Evolutionary conservation across 257 asterid species (phyloP), one percentile per base, ranked within the genome.

Genomic region (Solanum megistacrolobum): DNA sequence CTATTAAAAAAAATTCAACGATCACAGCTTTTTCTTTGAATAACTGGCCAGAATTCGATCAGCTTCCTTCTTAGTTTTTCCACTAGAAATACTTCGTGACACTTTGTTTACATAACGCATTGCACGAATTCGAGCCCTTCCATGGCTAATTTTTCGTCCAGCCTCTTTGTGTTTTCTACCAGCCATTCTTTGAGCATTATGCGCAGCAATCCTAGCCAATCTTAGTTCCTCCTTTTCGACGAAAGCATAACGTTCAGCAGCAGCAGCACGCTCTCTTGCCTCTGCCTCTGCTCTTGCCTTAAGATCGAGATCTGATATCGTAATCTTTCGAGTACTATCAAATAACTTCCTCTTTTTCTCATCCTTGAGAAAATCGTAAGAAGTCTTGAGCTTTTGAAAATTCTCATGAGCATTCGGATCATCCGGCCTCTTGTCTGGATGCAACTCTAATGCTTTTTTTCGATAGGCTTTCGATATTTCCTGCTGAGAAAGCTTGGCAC

Each of bases 351-450:
- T 91, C 2, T 94, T 88, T 89, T 93, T 93, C 84, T 88, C 95
- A 87, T 93, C 92, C 25, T 91, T 94, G 85, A 93, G 94, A 52
- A 93, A 87, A 23, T 92, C 92, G 85, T 92, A 91, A 1, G 95
- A 93, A 43, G 90, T 89, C 89, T 91, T 90, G 78, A 94, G 93
- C 90, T 91, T 92, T 27, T 90, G 84, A 82, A 94, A 94, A 79
- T 94, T 85, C 18, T 88, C 90, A 52, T 93, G 92, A 1, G 95
- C 95, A 71, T 91, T 87, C 4, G 95, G 94, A 88, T 93, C 94
- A 43, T 93, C 92, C 4, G 74, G 96, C 60, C 92, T 91, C 92
- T 94, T 94, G 87, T 94, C 95, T 1, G 98, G 98, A 86, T 94
- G 98, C 91, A 93, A 89, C 88, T 91, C 93, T 86, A 91, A 91